Conservation (phyloP, 495 filamentous ascomycete species). For the Clohesyomyces aquaticus region DNA sequence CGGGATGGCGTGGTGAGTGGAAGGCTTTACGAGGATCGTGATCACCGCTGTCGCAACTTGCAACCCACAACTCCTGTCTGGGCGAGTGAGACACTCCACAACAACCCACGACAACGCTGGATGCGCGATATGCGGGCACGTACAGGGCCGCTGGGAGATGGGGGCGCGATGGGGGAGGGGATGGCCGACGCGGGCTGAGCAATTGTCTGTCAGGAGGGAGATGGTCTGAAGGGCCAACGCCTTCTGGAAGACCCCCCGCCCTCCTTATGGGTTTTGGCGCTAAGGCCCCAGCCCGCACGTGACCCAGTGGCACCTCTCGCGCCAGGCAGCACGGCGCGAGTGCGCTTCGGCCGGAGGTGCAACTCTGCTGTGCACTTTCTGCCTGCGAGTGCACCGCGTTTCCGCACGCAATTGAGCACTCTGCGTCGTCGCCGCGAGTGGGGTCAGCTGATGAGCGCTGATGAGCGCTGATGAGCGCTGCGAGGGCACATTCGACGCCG, state of each 20-base stretch:
- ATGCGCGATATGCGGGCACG: not conserved
- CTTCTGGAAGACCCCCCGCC: slow-evolving; percentile 1
- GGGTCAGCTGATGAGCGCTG: not conserved
- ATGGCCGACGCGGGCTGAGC: not conserved
- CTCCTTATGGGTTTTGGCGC: slow-evolving; percentile 1
- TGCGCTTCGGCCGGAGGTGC: not conserved
- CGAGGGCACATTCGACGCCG: too few relatives aligned
- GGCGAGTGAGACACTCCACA: slow-evolving; percentile 6
- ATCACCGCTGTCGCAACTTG: slow-evolving; percentile 18
- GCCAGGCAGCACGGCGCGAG: not conserved
- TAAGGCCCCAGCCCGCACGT: not conserved
- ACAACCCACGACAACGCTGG: slow-evolving; percentile 17
- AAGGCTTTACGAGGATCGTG: slow-evolving; percentile 12
- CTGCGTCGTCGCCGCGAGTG: too few relatives aligned
- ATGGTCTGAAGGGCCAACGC: not conserved
- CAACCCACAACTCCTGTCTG: slow-evolving; percentile 3
- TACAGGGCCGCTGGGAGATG: not conserved
- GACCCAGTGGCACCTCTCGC: not conserved
- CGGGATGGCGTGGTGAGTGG: slow-evolving; percentile 31
- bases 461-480: too few relatives aligned
- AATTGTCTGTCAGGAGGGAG: slow-evolving; percentile 5
- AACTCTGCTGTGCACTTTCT: not conserved
- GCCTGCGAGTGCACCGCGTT: not conserved
- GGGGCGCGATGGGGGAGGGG: slow-evolving; percentile 14
- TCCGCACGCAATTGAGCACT: not conserved